Base-by-base conservation (phyloP, 371 early-diverging fungal genomes). In the Chytridiales sp. region DNA sequence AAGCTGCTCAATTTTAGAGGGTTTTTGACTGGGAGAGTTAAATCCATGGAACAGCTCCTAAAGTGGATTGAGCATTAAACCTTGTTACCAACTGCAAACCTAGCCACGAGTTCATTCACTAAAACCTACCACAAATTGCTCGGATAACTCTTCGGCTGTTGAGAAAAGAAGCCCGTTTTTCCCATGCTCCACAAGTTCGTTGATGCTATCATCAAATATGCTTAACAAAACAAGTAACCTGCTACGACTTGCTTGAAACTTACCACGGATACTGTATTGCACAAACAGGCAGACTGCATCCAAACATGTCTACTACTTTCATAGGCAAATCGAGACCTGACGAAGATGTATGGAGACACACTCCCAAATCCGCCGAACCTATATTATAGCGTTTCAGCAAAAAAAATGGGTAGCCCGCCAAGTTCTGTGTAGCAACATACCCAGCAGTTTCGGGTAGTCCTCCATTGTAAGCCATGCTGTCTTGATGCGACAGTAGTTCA, bases 241-340 rank as follows among this genome's bases (percentile, higher is more conserved):
- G 39, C 40, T 41, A 26, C 6, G 2, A 48, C 2, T 13, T 9
- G n/a, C 15, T 31, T 26, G 35, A 44, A 30, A 29, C 66, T 59
- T 76, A 73, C 88, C 86, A 87, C 17, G 75, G 68, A 62, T 89
- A 97, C 3, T 69, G 61, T 47, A 85, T 71, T 0, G 97, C 93
- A 66, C 88, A 88, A 17, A 92, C 95, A 2, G 98, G 95, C 9
- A 94, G 65, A 0, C 92, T 93, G 70, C 91, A 91, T 1, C 96
- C 98, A 85, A 96, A 92, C 96, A 97, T 94, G 72, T 97, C 98
- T 1, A 96, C 92, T 0, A 97, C 85, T 73, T 97, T 97, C 98
- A 97, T 97, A 3, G 98, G 98, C 48, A 97, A 69, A 74, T 97
- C 98, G 61, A 97, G 78, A 1, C 95, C 95, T 27, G 92, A 92